Evolutionary conservation across 805 yeast species (phyloP).

Genomic region (Saccharomycopsis schoenii): DNA sequence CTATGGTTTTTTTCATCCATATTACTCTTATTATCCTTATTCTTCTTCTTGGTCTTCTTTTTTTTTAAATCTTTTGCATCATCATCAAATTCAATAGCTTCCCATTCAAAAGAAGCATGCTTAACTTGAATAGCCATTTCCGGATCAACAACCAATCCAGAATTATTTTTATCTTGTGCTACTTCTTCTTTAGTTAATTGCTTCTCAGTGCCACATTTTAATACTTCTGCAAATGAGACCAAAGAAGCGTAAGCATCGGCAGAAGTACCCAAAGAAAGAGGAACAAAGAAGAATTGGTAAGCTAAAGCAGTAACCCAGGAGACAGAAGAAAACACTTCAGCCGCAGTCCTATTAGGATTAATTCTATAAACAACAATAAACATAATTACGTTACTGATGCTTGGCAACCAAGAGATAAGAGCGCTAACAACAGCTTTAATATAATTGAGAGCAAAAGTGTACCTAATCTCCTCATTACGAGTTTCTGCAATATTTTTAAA

Average conservation of each 20-base stretch:
- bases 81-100: constrained; percentile 22
- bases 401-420: constrained; percentile 45
- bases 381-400: constrained; percentile 46
- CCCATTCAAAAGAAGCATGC: constrained; percentile 63
- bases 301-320: constrained; percentile 56
- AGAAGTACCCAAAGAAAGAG: constrained; percentile 58
- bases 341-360: constrained; percentile 37
- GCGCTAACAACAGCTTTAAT: constrained; percentile 41
- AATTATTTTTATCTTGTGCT: constrained; percentile 20
- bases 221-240: constrained; percentile 43
- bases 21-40: background rate
- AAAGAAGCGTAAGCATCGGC: constrained; percentile 60
- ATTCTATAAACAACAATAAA: constrained; percentile 34
- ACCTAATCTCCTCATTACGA: constrained; percentile 48
- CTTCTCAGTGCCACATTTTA: constrained; percentile 40
- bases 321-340: constrained; percentile 58
- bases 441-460: constrained; percentile 49
- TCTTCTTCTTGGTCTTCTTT: background rate
- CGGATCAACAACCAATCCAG: constrained; percentile 1
- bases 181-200: constrained; percentile 22
- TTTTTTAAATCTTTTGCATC: constrained; percentile 13
- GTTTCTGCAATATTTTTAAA: constrained; percentile 38
- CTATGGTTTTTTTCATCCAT: background rate
- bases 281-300: constrained; percentile 56
- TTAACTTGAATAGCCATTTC: constrained; percentile 37